Evolutionary conservation across 2,329 filamentous ascomycete genomes (phyloP), one percentile per base, ranked within the genome.

Genomic region (Pyricularia pennisetigena): DNA sequence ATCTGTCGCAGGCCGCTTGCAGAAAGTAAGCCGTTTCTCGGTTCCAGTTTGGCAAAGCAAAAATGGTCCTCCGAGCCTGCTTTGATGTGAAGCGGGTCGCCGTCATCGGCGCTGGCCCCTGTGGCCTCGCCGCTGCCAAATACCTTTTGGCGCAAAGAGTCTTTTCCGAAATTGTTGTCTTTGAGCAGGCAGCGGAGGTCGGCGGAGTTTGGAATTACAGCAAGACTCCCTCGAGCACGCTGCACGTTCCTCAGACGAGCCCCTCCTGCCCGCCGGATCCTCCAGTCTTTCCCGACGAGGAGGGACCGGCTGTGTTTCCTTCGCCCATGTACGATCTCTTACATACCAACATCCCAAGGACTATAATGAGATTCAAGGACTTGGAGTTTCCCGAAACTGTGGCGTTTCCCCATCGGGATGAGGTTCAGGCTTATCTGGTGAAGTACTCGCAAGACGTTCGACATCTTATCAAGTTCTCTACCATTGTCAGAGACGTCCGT

Each of bases 201-300:
- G 94, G 93, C 69, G 94, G 95, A 2, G 86, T 95, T 10, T 98
- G 94, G 94, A 90, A 93, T 74, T 93, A 96, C 77, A 88, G 84
- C 70, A 80, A 82, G 30, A 78, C 76, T 69, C 83, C 77, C 68
- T 82, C 75, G 70, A 84, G 72, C 72, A 80, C 75, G 69, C 83
- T 74, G 72, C 83, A 72, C 41, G 80, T 94, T 54, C 93, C 93
- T 8, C 90, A 93, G 75, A 87, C 87, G n/a, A 84, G 86, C 73
- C 85, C 87, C 29, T 85, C 85, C 73, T 83, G 83, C 63, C 83
- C 86, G 28, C 82, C 85, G 0, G 90, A 94, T 71, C 82, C 84
- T 68, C 90, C 91, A 5, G 77, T 88, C 69, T 86, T 82, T 80
- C 75, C 76, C 23, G 70, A 72, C 20, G 71, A 74, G 7, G 72